phyloP scores from a whole-genome alignment of 129 eudicot species.

The Rutidosis leptorrhynchoides region DNA sequence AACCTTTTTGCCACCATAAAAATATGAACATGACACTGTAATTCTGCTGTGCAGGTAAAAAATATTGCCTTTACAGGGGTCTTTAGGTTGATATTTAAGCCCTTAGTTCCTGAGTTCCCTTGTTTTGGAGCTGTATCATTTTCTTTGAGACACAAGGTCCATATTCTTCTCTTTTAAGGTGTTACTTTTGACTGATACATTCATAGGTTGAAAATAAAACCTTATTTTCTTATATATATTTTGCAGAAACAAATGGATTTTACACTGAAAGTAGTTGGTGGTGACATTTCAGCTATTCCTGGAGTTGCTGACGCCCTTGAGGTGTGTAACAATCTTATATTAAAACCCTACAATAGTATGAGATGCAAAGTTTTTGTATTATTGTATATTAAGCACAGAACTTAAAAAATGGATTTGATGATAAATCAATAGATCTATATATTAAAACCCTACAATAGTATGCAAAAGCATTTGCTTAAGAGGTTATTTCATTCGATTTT shows the following conservation, averaged over 20 bases:
- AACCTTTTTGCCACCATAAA: too few species aligned
- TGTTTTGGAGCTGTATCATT: conserved; percentile 91
- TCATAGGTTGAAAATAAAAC: conserved; percentile 1
- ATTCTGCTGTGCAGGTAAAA: conserved; percentile 54
- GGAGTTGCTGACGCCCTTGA: conserved; percentile 89
- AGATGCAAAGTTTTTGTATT: conserved; percentile 13
- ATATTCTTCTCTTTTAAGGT: conserved; percentile 18
- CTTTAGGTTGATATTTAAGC: conserved; percentile 91
- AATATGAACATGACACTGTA: conserved; percentile 16
- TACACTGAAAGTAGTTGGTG: conserved; percentile 86
- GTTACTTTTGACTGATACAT: background rate
- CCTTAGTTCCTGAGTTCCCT: conserved; percentile 84
- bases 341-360: conserved; percentile 10
- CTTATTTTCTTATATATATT: background rate
- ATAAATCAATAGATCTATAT: background rate
- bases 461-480: conserved; percentile 3
- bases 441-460: conserved; percentile 5
- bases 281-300: conserved; percentile 82
- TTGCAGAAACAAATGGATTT: conserved; percentile 89
- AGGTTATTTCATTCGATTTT: background rate
- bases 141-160: conserved; percentile 79
- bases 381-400: background rate
- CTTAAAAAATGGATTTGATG: background rate
- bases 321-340: conserved; percentile 38
- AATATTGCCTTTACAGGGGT: conserved; percentile 87